Conservation (phyloP, 805 yeast species). For the Metschnikowia gelsemii region DNA sequence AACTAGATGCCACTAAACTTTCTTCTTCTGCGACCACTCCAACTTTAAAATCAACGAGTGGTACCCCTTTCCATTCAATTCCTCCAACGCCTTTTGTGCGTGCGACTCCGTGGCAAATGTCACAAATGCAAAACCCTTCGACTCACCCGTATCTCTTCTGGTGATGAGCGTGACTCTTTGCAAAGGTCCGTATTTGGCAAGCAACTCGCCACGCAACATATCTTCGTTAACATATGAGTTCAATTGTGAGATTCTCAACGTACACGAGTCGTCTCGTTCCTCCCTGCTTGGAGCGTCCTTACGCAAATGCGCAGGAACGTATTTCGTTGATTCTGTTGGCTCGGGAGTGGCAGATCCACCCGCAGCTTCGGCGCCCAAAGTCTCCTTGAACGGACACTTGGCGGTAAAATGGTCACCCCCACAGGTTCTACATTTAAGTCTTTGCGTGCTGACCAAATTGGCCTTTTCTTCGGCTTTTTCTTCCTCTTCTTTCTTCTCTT, state of each 20-base stretch:
- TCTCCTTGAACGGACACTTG: conserved; percentile 94
- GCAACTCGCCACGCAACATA: conserved; percentile 69
- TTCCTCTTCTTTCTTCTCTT: conserved; percentile 70
- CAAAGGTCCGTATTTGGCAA: conserved; percentile 62
- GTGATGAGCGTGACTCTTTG: conserved; percentile 81
- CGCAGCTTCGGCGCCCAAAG: conserved; percentile 58
- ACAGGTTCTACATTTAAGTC: conserved; percentile 82
- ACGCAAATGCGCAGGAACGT: conserved; percentile 48
- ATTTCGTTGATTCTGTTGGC: conserved; percentile 29
- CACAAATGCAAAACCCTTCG: conserved; percentile 95
- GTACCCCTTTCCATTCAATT: conserved; percentile 86
- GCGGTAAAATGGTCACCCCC: conserved; percentile 91
- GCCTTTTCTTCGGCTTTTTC: conserved; percentile 46
- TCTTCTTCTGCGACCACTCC: conserved; percentile 49
- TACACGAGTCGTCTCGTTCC: conserved; percentile 77
- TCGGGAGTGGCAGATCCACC: conserved; percentile 36
- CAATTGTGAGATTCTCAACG: conserved; percentile 88
- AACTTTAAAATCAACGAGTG: conserved; percentile 71
- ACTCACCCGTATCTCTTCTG: conserved; percentile 89
- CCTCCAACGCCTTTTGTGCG: conserved; percentile 77
- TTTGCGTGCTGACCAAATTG: conserved; percentile 38
- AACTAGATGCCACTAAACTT: conserved; percentile 20
- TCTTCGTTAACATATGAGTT: conserved; percentile 82
- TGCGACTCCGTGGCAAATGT: conserved; percentile 63
- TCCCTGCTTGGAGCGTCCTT: conserved; percentile 46